Conservation (phyloP, 2,329 filamentous ascomycete species). For the Cercospora sp. region DNA sequence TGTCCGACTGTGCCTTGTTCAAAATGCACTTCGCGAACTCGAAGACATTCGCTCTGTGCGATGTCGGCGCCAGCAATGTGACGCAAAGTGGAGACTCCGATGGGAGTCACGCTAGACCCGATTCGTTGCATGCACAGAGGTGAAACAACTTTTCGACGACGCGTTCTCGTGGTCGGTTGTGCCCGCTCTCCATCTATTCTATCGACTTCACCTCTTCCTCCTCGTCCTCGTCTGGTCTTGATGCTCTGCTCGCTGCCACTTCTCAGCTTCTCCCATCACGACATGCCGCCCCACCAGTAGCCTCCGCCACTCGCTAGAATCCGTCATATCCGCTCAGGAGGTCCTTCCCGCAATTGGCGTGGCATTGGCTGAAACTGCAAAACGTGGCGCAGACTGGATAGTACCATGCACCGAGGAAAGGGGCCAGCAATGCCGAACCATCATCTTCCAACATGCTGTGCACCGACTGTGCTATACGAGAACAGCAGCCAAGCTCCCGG, state of each 20-base stretch:
- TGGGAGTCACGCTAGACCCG: neutral
- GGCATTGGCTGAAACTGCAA: constrained; percentile 10
- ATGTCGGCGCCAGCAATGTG: neutral
- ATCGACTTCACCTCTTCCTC: constrained; percentile 7
- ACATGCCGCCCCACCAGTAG: neutral
- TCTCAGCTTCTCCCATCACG: neutral
- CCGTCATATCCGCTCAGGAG: neutral
- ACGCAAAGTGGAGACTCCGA: neutral
- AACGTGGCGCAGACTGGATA: constrained; percentile 7
- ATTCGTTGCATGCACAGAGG: neutral
- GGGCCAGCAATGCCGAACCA: neutral
- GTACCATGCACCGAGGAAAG: neutral
- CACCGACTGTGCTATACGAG: neutral
- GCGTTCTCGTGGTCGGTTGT: neutral
- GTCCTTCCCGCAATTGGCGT: neutral
- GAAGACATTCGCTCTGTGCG: neutral
- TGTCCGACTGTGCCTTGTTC: neutral
- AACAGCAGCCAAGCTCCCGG: neutral
- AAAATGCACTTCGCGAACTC: neutral
- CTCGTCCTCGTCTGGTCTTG: neutral
- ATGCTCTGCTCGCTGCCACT: neutral
- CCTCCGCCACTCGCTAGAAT: neutral
- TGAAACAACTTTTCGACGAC: neutral
- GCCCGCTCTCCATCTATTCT: neutral
- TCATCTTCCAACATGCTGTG: neutral